phyloP scores from a whole-genome alignment of 805 yeast species.

The Cyberlindnera lachancei region DNA sequence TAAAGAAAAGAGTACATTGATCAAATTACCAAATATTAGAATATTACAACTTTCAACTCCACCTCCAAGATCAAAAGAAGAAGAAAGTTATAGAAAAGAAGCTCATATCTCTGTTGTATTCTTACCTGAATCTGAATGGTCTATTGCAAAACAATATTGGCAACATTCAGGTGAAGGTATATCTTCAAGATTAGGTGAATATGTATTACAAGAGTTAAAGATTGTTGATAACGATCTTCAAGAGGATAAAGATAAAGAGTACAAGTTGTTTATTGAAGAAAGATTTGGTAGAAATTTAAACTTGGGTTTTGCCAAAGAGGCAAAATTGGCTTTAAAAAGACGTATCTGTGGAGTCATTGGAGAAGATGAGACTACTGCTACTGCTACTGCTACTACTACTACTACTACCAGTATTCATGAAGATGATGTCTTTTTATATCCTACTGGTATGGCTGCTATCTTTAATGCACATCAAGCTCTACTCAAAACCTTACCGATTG shows the following conservation, averaged over 20 bases:
- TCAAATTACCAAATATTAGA: slow-evolving; percentile 36
- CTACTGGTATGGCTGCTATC: slow-evolving; percentile 91
- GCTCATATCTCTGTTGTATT: slow-evolving; percentile 64
- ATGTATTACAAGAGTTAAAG: slow-evolving; percentile 56
- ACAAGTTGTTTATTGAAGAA: slow-evolving; percentile 69
- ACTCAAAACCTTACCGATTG: slow-evolving; percentile 23
- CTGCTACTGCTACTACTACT: slow-evolving; percentile 12
- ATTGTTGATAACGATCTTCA: slow-evolving; percentile 25
- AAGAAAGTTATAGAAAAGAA: slow-evolving; percentile 51
- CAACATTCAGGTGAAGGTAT: slow-evolving; percentile 97
- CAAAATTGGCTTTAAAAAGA: slow-evolving; percentile 64
- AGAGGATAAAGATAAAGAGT: slow-evolving; percentile 40
- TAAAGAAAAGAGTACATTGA: slow-evolving; percentile 28
- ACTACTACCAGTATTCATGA: slow-evolving; percentile 25
- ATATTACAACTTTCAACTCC: slow-evolving; percentile 70
- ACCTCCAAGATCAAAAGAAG: slow-evolving; percentile 53
- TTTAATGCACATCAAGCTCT: slow-evolving; percentile 69
- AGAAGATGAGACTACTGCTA: slow-evolving; percentile 14
- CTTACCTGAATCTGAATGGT: slow-evolving; percentile 59
- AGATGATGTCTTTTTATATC: slow-evolving; percentile 74
- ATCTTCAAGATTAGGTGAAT: slow-evolving; percentile 84
- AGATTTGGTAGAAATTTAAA: slow-evolving; percentile 88
- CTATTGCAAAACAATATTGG: slow-evolving; percentile 83
- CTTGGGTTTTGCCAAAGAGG: slow-evolving; percentile 63
- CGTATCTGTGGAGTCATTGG: slow-evolving; percentile 67